Evolutionary conservation across 2,329 filamentous ascomycete genomes (phyloP), one percentile per base, ranked within the genome.

Genomic region (Karstenula rhodostoma): DNA sequence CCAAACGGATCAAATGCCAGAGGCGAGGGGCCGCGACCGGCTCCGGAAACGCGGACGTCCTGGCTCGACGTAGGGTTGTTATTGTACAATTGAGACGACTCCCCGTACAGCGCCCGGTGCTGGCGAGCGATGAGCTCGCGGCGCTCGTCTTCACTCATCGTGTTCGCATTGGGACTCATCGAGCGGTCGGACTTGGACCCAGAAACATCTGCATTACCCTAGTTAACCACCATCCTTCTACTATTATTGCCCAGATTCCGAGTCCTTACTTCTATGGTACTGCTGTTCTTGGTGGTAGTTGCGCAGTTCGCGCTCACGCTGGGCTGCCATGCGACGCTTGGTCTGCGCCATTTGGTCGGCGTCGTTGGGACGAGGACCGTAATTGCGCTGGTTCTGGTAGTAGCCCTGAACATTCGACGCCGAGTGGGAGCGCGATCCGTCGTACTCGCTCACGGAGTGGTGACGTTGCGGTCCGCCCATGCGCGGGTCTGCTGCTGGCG

Each of bases 241-340:
- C 75, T 78, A 83, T 81, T 83, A 78, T 84, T 86, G 87, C 89
- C 90, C 87, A 86, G 86, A 87, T 87, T 85, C 86, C 87, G 88
- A 87, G 81, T 89, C 89, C 91, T 89, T 92, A 98, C 95, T 97
- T 92, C 94, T 90, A 86, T 98, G 96, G 84, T 96, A 98, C 89
- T 99, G 95, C 88, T 99, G 95, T 88, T 99, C 95, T 84, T 97
- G 96, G 84, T 99, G 95, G 84, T 98, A 97, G 83, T 98, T 99
- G 82, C 95, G 93, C 81, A 99, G 90, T 85, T 99, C 95, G 82
- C 94, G 92, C 86, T 99, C 95, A 82, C 95, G 92, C 84, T 98
- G 95, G 80, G 95, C 95, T 76, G 95, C 95, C 92, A 98, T 96
- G 85, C 94, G 91, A 84, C 95, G 93, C 87, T 98, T 98, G 75